Conservation (phyloP, 1,284 basidiomycete species). For the Ustilago bromivora region DNA sequence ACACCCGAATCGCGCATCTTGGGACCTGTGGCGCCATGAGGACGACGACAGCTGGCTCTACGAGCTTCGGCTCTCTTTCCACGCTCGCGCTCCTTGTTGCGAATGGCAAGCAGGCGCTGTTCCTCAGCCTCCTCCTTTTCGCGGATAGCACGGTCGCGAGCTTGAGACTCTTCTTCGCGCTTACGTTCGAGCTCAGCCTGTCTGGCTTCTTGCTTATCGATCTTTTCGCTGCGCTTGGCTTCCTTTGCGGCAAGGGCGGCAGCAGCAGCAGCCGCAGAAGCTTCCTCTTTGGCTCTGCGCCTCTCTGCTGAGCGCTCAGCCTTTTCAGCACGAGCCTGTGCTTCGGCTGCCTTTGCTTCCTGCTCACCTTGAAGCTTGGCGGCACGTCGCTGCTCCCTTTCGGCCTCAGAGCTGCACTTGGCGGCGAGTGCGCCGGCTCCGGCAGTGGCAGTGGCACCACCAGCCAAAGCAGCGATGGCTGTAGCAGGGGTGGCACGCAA, state of each 20-base stretch:
- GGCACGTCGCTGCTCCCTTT: conserved; percentile 24
- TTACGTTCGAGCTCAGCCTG: conserved; percentile 38
- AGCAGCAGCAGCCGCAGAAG: conserved; percentile 48
- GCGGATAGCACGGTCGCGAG: conserved; percentile 41
- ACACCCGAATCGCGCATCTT: conserved; percentile 30
- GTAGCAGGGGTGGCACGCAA: conserved; percentile 30
- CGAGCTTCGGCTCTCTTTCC: conserved; percentile 45
- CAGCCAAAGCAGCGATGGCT: conserved; percentile 25
- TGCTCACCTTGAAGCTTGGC: conserved; percentile 35
- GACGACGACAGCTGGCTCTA: conserved; percentile 36
- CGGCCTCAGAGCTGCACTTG: conserved; percentile 32
- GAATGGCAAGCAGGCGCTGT: conserved; percentile 35
- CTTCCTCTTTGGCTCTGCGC: conserved; percentile 43
- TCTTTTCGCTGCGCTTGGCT: conserved; percentile 44
- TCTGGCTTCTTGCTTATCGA: conserved; percentile 36
- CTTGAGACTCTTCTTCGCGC: conserved; percentile 42
- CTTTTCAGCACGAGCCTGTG: conserved; percentile 35
- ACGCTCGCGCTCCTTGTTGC: conserved; percentile 34
- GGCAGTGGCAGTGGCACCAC: conserved; percentile 19
- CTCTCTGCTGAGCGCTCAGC: conserved; percentile 29
- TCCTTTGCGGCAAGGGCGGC: conserved; percentile 49
- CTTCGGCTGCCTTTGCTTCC: conserved; percentile 35
- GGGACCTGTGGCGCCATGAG: conserved; percentile 34
- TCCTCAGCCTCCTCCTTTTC: conserved; percentile 47
- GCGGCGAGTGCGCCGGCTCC: conserved; percentile 20